Base-by-base conservation (phyloP, 1,284 basidiomycete species). In the Sanguinoderma infundibulare region DNA sequence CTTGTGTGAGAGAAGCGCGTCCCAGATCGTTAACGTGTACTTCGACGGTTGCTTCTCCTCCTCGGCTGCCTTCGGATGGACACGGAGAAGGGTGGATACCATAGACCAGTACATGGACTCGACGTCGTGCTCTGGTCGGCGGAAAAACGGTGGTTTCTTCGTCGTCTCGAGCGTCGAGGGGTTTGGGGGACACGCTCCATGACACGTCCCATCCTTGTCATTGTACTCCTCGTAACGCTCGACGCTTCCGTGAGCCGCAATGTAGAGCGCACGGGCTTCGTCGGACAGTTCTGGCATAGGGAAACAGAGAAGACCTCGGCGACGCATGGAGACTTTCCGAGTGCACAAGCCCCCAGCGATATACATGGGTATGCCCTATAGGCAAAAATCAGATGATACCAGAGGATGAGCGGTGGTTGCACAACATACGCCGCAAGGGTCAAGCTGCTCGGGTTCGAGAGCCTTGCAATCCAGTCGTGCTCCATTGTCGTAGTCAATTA, bases 81-180 rank as follows among this genome's bases (percentile, higher is more conserved):
- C 38, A 2, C 26, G 36, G 3, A 53, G 38, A 9, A 53, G 36
- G 14, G 38, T 26, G 15, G 22, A 53, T 14, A 53, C 36, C 36
- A 53, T 38, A 4, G 52, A 24, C 52, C 52, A 53, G 26, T 53
- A 53, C 8, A 53, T 14, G 14, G 52, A 53, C 52, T 53, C 52
- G 15, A 53, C 52, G 34, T 53, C 52, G 24, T 53, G 28, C 30
- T 53, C 52, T 3, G 38, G 36, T 4, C 52, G 52, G 30, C 40
- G 52, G 24, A 5, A 5, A n/a, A 39, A 53, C 17, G 10, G 12
- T 1, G 51, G 35, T n/a, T 1, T 38, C 6, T 17, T 6, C 14
- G 17, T 24, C 14, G 12, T 38, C 6, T 17, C 17, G 24, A 17
- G 32, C 14, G 12, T 51, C 24, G 36, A 24, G 1, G n/a, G 4